Evolutionary conservation across 257 asterid genomes (phyloP).

Genomic region (Lantana camara): DNA sequence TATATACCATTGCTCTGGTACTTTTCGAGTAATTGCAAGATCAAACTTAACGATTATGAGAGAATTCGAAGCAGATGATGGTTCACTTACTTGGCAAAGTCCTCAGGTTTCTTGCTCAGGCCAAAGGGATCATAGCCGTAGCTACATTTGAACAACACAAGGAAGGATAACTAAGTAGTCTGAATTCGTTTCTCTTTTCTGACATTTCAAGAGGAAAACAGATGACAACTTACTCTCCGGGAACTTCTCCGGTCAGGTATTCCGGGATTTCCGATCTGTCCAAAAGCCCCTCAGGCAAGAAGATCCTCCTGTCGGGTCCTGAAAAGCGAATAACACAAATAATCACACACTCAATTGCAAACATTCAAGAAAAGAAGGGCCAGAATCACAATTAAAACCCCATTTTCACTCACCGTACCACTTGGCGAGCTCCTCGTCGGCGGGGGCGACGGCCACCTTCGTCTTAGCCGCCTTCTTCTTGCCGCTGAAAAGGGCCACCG

Average conservation of each 20-base stretch:
- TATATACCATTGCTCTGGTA: not conserved
- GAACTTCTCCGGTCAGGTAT: conserved; percentile 90
- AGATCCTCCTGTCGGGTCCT: conserved; percentile 97
- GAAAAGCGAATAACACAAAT: conserved; percentile 16
- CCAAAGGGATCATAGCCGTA: conserved; percentile 98
- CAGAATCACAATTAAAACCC: not conserved
- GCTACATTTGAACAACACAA: conserved; percentile 58
- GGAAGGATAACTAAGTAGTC: not conserved
- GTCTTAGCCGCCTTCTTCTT: conserved; percentile 69
- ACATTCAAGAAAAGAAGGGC: not conserved
- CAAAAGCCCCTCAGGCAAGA: conserved; percentile 91
- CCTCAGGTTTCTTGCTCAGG: conserved; percentile 88
- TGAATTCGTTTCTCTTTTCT: not conserved
- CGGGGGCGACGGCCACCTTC: conserved; percentile 56
- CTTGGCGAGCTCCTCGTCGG: conserved; percentile 93
- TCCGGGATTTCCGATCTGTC: conserved; percentile 97
- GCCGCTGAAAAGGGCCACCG: conserved; percentile 79
- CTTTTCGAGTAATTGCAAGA: not conserved
- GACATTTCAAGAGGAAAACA: not conserved
- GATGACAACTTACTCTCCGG: conserved; percentile 77
- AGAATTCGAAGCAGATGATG: not conserved
- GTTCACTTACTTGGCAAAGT: conserved; percentile 75
- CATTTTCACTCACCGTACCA: conserved; percentile 81
- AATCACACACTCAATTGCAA: not conserved
- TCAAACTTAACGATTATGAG: not conserved